These are phyloP conservation scores for Calonectria naviculata DNA, from an alignment of 2,329 filamentous ascomycete species.

Conservation along the genomic window DNA sequence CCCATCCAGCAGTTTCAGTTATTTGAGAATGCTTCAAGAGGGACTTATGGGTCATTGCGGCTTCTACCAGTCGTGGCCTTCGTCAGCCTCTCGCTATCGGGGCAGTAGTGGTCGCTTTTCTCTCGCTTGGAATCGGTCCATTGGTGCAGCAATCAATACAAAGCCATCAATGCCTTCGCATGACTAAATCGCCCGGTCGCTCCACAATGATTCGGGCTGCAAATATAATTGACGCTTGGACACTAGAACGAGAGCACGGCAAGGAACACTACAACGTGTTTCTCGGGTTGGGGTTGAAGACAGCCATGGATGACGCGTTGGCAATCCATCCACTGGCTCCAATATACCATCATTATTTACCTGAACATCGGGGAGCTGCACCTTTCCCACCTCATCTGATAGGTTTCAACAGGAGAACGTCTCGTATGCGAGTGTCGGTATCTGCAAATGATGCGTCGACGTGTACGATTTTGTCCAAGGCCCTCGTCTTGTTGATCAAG, in stretches of 20 bases:
- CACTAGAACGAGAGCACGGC: neutral
- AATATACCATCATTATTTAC: neutral
- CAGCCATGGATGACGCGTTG: neutral
- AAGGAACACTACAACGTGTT: neutral
- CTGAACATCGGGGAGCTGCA: neutral
- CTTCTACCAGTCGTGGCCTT: neutral
- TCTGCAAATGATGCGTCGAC: neutral
- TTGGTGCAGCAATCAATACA: neutral
- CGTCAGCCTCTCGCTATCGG: conserved; percentile 7
- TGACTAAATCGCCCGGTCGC: neutral
- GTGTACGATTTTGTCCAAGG: neutral
- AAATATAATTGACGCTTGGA: neutral
- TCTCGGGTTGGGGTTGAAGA: neutral
- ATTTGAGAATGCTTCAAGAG: conserved; percentile 13
- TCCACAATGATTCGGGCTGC: neutral
- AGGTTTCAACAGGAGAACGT: neutral
- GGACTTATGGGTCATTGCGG: conserved; percentile 3
- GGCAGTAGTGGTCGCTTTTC: neutral
- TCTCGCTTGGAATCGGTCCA: conserved; percentile 2
- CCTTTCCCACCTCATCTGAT: neutral
- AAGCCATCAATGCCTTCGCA: neutral
- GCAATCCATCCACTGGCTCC: neutral
- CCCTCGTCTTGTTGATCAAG: neutral
- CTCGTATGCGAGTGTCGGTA: neutral
- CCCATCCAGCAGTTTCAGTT: conserved; percentile 9